Conservation (phyloP, 257 asterid genomes). For the Anisodus acutangulus region DNA sequence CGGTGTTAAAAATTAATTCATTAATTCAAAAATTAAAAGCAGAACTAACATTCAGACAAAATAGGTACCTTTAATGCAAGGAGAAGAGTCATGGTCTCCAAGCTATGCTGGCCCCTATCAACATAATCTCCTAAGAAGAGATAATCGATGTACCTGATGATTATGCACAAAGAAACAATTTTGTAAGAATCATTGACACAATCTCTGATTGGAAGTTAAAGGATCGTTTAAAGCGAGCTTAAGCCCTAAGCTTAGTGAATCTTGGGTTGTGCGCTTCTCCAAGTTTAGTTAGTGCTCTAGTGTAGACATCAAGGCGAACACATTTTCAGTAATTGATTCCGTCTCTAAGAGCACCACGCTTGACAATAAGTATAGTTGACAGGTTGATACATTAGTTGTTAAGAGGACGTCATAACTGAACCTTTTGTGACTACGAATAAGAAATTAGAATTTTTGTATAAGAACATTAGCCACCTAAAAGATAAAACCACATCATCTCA, state of each 20-base stretch:
- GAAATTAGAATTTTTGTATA: neutral
- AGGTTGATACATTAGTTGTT: no score
- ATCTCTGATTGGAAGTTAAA: neutral
- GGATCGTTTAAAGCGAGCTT: neutral
- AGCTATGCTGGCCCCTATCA: constrained; percentile 98
- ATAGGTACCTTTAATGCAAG: constrained; percentile 82
- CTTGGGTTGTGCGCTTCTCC: neutral
- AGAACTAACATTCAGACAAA: constrained; percentile 31
- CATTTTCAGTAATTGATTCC: neutral
- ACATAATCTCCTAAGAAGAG: constrained; percentile 99
- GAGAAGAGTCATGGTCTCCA: constrained; percentile 96
- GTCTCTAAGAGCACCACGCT: neutral
- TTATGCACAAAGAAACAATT: constrained; percentile 29
- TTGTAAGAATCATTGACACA: neutral
- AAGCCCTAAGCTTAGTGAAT: neutral
- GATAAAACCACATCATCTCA: no score
- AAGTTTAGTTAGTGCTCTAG: neutral
- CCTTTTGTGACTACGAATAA: neutral
- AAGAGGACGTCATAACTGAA: no score
- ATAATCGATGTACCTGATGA: constrained; percentile 87
- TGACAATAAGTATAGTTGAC: neutral
- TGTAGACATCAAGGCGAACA: neutral
- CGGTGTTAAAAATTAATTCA: constrained; percentile 28
- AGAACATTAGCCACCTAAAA: no score
- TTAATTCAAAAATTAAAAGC: constrained; percentile 16